These are phyloP conservation scores for Ziziphus jujuba DNA, from an alignment of 306 rosid species.

Conservation along the genomic window DNA sequence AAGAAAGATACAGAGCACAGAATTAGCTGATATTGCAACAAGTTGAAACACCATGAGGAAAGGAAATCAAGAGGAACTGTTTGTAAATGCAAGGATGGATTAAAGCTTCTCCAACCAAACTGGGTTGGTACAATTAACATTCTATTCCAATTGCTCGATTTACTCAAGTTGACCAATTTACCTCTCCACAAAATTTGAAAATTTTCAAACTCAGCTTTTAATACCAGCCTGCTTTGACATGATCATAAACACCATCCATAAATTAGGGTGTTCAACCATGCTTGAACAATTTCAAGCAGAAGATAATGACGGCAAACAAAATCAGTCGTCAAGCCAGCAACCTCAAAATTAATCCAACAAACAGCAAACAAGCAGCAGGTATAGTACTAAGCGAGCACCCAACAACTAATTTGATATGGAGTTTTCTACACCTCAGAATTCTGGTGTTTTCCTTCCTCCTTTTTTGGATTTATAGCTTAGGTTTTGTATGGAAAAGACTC, in stretches of 20 bases:
- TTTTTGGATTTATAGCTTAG: neutral
- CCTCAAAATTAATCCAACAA: neutral
- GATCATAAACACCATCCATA: neutral
- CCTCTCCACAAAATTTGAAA: neutral
- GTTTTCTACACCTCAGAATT: neutral
- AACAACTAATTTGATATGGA: neutral
- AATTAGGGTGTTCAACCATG: neutral
- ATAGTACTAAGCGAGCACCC: neutral
- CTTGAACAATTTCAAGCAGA: neutral
- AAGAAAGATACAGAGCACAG: neutral
- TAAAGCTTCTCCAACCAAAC: neutral
- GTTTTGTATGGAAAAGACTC: neutral
- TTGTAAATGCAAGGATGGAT: neutral
- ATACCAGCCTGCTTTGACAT: neutral
- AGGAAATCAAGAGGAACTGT: neutral
- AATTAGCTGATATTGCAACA: neutral
- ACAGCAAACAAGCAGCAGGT: neutral
- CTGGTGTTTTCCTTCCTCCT: neutral
- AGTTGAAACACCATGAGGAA: neutral
- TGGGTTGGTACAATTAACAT: neutral
- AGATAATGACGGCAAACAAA: neutral
- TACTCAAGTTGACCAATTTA: neutral
- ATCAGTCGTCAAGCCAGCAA: neutral
- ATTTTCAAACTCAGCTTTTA: neutral
- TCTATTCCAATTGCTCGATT: neutral